Evolutionary conservation across 1,139 yeast species (phyloP).

Genomic region (Hansenula lynferdii): DNA sequence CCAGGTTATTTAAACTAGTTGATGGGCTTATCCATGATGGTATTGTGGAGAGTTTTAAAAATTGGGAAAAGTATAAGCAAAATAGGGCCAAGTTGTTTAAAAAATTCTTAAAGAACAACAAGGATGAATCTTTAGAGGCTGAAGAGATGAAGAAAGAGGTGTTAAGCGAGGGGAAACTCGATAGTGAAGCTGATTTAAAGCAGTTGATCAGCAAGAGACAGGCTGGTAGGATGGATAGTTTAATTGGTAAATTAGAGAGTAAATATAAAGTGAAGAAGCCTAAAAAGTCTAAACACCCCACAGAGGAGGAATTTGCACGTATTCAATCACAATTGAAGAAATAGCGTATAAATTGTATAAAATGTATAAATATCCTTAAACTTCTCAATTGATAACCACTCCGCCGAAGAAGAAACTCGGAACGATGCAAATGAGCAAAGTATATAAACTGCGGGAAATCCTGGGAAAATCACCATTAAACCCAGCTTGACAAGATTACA

Average conservation of each 20-base stretch:
- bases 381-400: too few relatives aligned
- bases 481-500: too few relatives aligned
- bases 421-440: too few relatives aligned
- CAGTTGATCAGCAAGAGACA: slow-evolving; percentile 42
- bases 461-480: too few relatives aligned
- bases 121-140: slow-evolving; percentile 67
- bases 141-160: slow-evolving; percentile 51
- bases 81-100: slow-evolving; percentile 41
- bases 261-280: slow-evolving; percentile 36
- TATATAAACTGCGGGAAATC: too few relatives aligned
- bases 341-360: too few relatives aligned
- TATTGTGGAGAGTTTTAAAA: slow-evolving; percentile 31
- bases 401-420: too few relatives aligned
- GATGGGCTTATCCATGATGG: slow-evolving; percentile 36
- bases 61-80: slow-evolving; percentile 51
- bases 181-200: slow-evolving; percentile 41
- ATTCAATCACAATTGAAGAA: too few relatives aligned
- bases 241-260: slow-evolving; percentile 48
- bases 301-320: too few relatives aligned
- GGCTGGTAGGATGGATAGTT: slow-evolving; percentile 39
- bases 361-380: too few relatives aligned
- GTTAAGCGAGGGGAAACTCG: slow-evolving; percentile 26
- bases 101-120: slow-evolving; percentile 41
- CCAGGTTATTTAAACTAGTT: slow-evolving; percentile 51
- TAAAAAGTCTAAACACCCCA: slow-evolving; percentile 15